Percentiles rank a stretch among this genome's conserved stretches.
phyloP scores from a whole-genome alignment of 352 stramenopile species.

The Phytophthora colocasiae region DNA sequence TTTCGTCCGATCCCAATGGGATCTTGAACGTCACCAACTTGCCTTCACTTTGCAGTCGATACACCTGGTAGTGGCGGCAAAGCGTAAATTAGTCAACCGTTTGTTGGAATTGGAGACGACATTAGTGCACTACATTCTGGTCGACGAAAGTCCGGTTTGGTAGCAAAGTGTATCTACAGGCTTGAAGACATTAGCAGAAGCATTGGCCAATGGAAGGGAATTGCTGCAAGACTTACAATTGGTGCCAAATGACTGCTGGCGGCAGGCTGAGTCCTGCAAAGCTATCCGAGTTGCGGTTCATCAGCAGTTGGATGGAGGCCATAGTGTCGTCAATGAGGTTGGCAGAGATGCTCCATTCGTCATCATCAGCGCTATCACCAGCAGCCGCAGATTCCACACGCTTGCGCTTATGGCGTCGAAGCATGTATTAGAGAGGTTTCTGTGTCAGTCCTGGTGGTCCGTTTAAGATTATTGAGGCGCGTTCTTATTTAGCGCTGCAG shows the following conservation, averaged over 20 bases:
- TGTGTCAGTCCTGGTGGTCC: too few species aligned
- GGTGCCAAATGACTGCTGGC: conserved; percentile 58
- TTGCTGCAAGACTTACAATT: conserved; percentile 45
- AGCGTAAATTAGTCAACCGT: conserved; percentile 6
- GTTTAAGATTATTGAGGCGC: too few species aligned
- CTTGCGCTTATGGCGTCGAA: conserved; percentile 41
- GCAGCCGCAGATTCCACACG: conserved; percentile 1
- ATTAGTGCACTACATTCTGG: conserved; percentile 49
- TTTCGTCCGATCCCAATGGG: conserved; percentile 49
- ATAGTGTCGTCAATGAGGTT: conserved; percentile 65
- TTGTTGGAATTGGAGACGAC: background rate
- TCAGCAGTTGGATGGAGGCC: conserved; percentile 55
- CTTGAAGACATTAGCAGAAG: background rate
- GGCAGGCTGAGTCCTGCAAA: conserved; percentile 49
- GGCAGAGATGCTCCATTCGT: conserved; percentile 33
- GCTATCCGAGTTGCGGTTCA: conserved; percentile 43
- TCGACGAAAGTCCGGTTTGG: conserved; percentile 70
- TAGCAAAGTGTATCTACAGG: conserved; percentile 59
- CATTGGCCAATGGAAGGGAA: background rate
- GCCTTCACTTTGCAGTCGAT: conserved; percentile 47
- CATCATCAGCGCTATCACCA: conserved; percentile 16
- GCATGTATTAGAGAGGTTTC: too few species aligned
- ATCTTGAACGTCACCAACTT: conserved; percentile 61
- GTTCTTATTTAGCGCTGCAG: too few species aligned
- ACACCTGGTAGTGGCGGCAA: conserved; percentile 39